Evolutionary conservation across 1,139 yeast species (phyloP).

Genomic region (Debaryomyces subglobosus): DNA sequence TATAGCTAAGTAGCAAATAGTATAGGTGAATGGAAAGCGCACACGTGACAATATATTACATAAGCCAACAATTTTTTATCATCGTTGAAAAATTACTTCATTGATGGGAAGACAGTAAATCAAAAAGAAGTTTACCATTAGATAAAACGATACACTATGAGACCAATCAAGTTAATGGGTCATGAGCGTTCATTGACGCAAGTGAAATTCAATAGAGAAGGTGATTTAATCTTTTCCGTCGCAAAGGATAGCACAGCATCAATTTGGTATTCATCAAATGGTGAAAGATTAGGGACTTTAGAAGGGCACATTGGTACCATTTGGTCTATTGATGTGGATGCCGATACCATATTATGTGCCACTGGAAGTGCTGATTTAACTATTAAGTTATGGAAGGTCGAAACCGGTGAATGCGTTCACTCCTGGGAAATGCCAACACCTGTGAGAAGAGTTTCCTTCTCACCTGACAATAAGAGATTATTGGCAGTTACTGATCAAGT

Average conservation of each 20-base stretch:
- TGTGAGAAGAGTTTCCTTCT: conserved; percentile 86
- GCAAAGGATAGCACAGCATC: conserved; percentile 90
- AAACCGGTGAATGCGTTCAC: conserved; percentile 74
- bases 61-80: conserved; percentile 10
- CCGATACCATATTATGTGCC: conserved; percentile 64
- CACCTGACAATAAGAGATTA: conserved; percentile 69
- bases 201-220: conserved; percentile 92
- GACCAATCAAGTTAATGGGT: conserved; percentile 66
- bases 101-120: background rate
- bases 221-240: conserved; percentile 89
- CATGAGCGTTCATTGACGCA: conserved; percentile 89
- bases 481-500: conserved; percentile 88
- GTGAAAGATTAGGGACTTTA: conserved; percentile 95
- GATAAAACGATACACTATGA: conserved; percentile 29
- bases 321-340: conserved; percentile 91
- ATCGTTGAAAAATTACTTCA: conserved; percentile 13
- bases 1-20: background rate
- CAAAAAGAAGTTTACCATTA: background rate
- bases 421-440: conserved; percentile 83
- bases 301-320: conserved; percentile 89
- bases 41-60: conserved; percentile 9
- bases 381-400: conserved; percentile 82
- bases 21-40: too few relatives aligned
- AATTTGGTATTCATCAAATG: conserved; percentile 93
- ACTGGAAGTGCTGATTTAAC: conserved; percentile 94